A percentile compares a stretch with the other conserved stretches of the same genome.
phyloP scores from a whole-genome alignment of 2,329 filamentous ascomycete genomes.

The Xylaria sp. region DNA sequence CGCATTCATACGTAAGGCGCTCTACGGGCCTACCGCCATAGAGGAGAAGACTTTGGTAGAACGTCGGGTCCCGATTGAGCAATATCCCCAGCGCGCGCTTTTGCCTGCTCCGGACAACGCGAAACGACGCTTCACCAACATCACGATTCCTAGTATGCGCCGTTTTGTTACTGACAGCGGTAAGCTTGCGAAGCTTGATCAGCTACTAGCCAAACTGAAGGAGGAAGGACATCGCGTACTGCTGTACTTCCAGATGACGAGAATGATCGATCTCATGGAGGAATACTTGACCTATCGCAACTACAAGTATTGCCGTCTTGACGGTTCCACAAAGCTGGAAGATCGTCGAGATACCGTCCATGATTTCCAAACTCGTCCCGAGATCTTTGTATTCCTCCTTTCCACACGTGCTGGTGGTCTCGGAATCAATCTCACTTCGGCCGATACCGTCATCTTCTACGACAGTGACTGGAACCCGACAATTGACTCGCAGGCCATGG shows the following conservation, averaged over 20 bases:
- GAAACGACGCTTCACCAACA: constrained; percentile 82
- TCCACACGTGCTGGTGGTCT: constrained; percentile 95
- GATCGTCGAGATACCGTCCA: constrained; percentile 93
- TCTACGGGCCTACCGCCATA: constrained; percentile 61
- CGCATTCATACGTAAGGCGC: constrained; percentile 61
- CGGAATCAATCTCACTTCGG: constrained; percentile 93
- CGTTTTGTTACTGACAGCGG: constrained; percentile 97
- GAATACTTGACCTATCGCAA: constrained; percentile 98
- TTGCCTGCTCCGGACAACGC: constrained; percentile 74
- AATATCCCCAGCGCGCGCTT: constrained; percentile 59
- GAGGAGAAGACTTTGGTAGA: constrained; percentile 72
- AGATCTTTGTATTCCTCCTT: constrained; percentile 95
- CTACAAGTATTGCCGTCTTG: constrained; percentile 95
- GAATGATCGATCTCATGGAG: constrained; percentile 99
- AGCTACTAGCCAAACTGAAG: constrained; percentile 83
- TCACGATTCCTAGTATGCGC: constrained; percentile 90
- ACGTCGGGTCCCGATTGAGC: constrained; percentile 60
- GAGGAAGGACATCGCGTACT: constrained; percentile 87
- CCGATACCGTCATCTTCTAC: constrained; percentile 99
- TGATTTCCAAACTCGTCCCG: constrained; percentile 89
- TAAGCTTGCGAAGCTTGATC: constrained; percentile 87
- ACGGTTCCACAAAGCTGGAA: constrained; percentile 95
- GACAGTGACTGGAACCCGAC: constrained; percentile 99
- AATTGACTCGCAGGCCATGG: constrained; percentile 98
- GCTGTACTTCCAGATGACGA: constrained; percentile 99